Conservation (phyloP, 768 basidiomycete genomes). For the Russula ochroleuca region DNA sequence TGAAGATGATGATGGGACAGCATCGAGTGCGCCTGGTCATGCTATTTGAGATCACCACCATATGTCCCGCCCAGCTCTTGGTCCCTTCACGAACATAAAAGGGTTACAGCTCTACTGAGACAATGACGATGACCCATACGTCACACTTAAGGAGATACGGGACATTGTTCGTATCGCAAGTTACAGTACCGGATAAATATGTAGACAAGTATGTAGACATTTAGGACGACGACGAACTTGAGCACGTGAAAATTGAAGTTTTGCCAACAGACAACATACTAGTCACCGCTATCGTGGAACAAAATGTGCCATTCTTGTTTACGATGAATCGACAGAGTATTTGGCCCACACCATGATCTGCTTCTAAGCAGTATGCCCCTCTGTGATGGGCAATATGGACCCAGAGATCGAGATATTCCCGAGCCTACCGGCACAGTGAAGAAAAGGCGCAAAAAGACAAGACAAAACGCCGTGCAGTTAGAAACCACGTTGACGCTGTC, state of each 20-base stretch:
- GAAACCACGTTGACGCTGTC: constrained; percentile 90
- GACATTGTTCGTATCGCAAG: constrained; percentile 16
- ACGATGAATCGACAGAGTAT: constrained; percentile 87
- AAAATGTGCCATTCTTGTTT: constrained; percentile 93
- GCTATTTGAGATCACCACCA: constrained; percentile 15
- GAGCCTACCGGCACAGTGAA: constrained; percentile 86
- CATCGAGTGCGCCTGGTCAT: constrained; percentile 32
- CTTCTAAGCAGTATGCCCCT: constrained; percentile 97
- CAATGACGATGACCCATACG: constrained; percentile 93
- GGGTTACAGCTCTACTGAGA: constrained; percentile 88
- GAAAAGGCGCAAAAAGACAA: constrained; percentile 92
- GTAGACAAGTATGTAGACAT: neutral
- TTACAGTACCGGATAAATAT: constrained; percentile 9
- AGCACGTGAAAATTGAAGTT: constrained; percentile 85
- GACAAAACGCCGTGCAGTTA: constrained; percentile 57
- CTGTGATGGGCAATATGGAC: constrained; percentile 95
- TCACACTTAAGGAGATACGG: constrained; percentile 88
- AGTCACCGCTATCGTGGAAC: constrained; percentile 90
- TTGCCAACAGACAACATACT: constrained; percentile 89
- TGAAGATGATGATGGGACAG: constrained; percentile 51
- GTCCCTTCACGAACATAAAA: constrained; percentile 94
- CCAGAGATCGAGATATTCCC: constrained; percentile 98
- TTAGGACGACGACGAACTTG: constrained; percentile 72
- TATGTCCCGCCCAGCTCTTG: constrained; percentile 43
- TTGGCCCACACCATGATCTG: constrained; percentile 94